Evolutionary conservation across 2,329 filamentous ascomycete genomes (phyloP), one percentile per base, ranked within the genome.

Genomic region (Penicillium sp.): DNA sequence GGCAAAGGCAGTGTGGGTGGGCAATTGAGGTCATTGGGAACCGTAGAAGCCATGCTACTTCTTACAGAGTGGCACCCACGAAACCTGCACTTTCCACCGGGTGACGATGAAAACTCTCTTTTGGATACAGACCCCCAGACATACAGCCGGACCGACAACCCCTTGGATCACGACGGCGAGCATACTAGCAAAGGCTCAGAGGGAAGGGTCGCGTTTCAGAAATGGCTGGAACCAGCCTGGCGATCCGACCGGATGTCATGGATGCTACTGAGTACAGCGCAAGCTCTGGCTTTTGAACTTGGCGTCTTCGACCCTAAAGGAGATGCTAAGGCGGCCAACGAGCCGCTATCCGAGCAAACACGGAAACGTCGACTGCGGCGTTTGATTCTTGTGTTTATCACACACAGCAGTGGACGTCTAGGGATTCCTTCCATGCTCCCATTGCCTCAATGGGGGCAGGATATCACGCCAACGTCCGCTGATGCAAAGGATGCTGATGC

Each of bases 41-140:
- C 93, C 0, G 91, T 99, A 27, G 94, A 99, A 77, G 95, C 92
- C 35, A 78, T 99, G 33, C 87, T 99, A 81, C 88, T 99, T 27
- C 80, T 99, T 45, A 97, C 93, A 1, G 94, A 99, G 71, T 99
- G 94, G 93, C 93, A 97, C 73, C 94, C 94, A 5, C 86, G 93
- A 6, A 93, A 93, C 17, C 82, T 99, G 59, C 93, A 97, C 73
- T 99, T 97, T 69, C 94, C 94, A 3, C 86, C 86, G 0, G 84
- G 84, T 46, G 84, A 87, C 57, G 85, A 87, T 61, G 86, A 87
- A 59, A 84, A 86, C 53, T 83, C 86, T 35, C 79, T 88, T 41
- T 77, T 88, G 61, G 78, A 84, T 3, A 89, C 90, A 0, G 88
- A 90, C 19, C 89, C 94, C 49, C 89, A 90, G 72, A 54, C 63